Base-by-base conservation (phyloP, 352 stramenopile genomes). In the Globisporangium iwayamae region DNA sequence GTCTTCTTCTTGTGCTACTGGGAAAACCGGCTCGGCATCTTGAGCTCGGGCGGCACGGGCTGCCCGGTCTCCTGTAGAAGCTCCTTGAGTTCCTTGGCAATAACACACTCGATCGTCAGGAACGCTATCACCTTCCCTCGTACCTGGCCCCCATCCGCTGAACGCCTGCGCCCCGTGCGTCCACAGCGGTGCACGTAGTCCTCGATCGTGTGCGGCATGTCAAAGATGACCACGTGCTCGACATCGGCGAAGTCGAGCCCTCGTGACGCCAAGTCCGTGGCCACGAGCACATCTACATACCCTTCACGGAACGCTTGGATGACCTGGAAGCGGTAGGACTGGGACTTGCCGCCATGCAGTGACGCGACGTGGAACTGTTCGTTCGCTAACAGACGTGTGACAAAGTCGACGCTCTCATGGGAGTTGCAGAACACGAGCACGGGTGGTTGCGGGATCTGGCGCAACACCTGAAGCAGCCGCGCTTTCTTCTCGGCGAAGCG, bases 361-460 rank as follows among this genome's bases (percentile, higher is more conserved):
- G 97, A 87, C 65, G 98, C 96, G 11, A 95, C 92, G 51, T 97
- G 94, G 65, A 99, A 94, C 62, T 94, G 91, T 65, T 99, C 97
- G 66, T 92, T 97, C 13, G 91, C 72, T 11, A 99, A 79, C 69
- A 99, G 74, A 5, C 86, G 78, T 72, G 93, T 96, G 11, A 99
- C 79, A 22, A 91, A 89, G 48, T 98, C 91, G 2, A 97, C 97
- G 67, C 90, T 91, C 59, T 98, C 90, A 63, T 98, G 96, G n/a
- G 80, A 96, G 62, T 99, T 97, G 50, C 98, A 87, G 71, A 99
- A 99, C 28, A 99, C 83, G 38, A 99, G 78, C 14, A 98, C 91
- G 6, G 96, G 97, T 7, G 96, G 96, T 2, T 81, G 69, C 13
- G 98, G 72, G 13, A 89, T 96, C n/a, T 72, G 2, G 28, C 65